phyloP scores from a whole-genome alignment of 73 alveolate genomes.

The Blepharisma stoltei region DNA sequence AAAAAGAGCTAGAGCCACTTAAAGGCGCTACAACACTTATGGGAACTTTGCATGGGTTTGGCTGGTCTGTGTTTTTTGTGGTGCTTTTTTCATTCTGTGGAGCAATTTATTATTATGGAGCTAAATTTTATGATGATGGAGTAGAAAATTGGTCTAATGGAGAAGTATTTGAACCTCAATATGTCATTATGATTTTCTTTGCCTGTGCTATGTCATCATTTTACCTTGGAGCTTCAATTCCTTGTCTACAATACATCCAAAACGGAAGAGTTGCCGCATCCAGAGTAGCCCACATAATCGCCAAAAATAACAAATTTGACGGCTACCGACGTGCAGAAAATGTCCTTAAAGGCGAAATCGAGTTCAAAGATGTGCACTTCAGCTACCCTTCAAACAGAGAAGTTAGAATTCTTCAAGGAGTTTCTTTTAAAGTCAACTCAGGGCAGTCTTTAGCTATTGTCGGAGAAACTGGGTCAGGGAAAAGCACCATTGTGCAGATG shows the following conservation, averaged over 20 bases:
- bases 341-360: slow-evolving; percentile 26
- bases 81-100: slow-evolving; percentile 1
- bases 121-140: not conserved
- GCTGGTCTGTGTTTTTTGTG: slow-evolving; percentile 16
- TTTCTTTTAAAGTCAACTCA: slow-evolving; percentile 46
- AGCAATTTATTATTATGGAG: not conserved
- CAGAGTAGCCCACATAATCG: not conserved
- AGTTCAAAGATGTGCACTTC: slow-evolving; percentile 34
- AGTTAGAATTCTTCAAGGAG: slow-evolving; percentile 28
- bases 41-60: slow-evolving; percentile 17
- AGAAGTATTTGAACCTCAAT: not conserved
- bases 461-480: slow-evolving; percentile 85
- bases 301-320: not conserved
- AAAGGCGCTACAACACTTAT: slow-evolving; percentile 6
- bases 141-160: not conserved
- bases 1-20: not conserved
- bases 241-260: slow-evolving; percentile 9
- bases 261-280: slow-evolving; percentile 29
- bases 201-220: slow-evolving; percentile 24
- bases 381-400: slow-evolving; percentile 46
- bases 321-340: not conserved
- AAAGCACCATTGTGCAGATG: slow-evolving; percentile 67
- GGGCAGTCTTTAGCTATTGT: slow-evolving; percentile 79
- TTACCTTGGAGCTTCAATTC: slow-evolving; percentile 5
- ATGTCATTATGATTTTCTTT: not conserved